Evolutionary conservation across 2,329 filamentous ascomycete genomes (phyloP).

Genomic region (Nothophoma quercina): DNA sequence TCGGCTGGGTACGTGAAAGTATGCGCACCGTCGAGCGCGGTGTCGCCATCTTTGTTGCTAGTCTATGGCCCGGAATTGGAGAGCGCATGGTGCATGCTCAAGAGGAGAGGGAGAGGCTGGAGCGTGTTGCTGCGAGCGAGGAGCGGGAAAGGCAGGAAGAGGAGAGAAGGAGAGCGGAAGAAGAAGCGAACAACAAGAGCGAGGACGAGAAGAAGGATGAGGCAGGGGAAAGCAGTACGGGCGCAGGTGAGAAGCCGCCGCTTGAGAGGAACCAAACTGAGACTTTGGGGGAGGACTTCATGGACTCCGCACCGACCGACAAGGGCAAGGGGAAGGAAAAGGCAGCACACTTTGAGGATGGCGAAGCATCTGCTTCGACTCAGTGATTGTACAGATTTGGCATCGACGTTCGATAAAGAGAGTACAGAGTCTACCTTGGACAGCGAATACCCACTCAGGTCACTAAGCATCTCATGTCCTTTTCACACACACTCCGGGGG

Average conservation of each 20-base stretch:
- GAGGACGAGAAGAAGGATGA: conserved; percentile 22
- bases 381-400: too few relatives aligned
- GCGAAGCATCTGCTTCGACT: too few relatives aligned
- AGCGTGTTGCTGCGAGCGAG: conserved; percentile 40
- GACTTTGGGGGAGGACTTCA: conserved; percentile 7
- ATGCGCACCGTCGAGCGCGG: conserved; percentile 62
- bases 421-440: too few relatives aligned
- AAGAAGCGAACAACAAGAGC: conserved; percentile 13
- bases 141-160: conserved; percentile 26
- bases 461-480: too few relatives aligned
- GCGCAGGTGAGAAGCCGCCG: conserved; percentile 9
- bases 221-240: conserved; percentile 23
- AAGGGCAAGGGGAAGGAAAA: conserved; percentile 33
- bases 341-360: conserved; percentile 3
- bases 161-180: conserved; percentile 24
- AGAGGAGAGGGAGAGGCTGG: conserved; percentile 54
- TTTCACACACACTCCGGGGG: too few relatives aligned
- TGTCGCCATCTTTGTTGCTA: conserved; percentile 68
- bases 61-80: conserved; percentile 67
- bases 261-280: conserved; percentile 18
- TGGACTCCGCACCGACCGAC: conserved; percentile 1
- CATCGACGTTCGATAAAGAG: too few relatives aligned
- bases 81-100: conserved; percentile 66
- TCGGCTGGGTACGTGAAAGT: conserved; percentile 41
- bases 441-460: too few relatives aligned